Conservation (phyloP, 306 rosid genomes). For the Trifolium fragiferum region DNA sequence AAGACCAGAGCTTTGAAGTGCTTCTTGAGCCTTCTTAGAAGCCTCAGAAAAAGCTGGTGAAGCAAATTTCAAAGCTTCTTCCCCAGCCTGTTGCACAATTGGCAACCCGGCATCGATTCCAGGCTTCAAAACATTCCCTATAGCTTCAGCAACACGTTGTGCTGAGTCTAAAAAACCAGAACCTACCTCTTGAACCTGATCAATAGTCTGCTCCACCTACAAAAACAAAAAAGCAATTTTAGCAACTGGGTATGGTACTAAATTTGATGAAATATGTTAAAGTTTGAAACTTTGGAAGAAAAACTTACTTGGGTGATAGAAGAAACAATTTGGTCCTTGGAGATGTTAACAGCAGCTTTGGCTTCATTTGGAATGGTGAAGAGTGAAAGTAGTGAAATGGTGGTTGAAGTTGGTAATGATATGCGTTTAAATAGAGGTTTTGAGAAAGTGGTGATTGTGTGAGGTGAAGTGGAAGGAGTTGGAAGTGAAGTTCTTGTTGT, state of each 20-base stretch:
- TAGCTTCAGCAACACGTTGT: slow-evolving; percentile 50
- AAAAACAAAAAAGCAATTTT: neutral
- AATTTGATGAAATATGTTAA: slow-evolving; percentile 9
- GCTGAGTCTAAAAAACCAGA: slow-evolving; percentile 61
- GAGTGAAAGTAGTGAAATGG: slow-evolving; percentile 76
- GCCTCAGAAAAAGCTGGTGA: slow-evolving; percentile 83
- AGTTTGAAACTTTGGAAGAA: neutral
- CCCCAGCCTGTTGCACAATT: slow-evolving; percentile 72
- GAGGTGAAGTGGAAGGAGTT: slow-evolving; percentile 34
- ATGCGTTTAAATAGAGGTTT: slow-evolving; percentile 55
- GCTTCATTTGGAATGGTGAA: slow-evolving; percentile 70
- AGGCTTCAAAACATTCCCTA: slow-evolving; percentile 72
- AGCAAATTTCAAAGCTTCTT: slow-evolving; percentile 75
- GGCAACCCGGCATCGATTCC: slow-evolving; percentile 77
- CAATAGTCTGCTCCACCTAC: slow-evolving; percentile 83
- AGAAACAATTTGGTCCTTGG: slow-evolving; percentile 83
- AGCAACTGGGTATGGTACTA: slow-evolving; percentile 27
- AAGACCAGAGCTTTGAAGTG: slow-evolving; percentile 73
- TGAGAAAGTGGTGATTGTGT: slow-evolving; percentile 35
- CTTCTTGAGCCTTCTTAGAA: slow-evolving; percentile 80
- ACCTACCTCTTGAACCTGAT: slow-evolving; percentile 77
- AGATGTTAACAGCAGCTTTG: slow-evolving; percentile 67
- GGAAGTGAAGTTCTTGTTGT: slow-evolving; percentile 54
- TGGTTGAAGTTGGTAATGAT: slow-evolving; percentile 67
- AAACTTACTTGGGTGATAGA: slow-evolving; percentile 68